Evolutionary conservation across 2,329 filamentous ascomycete genomes (phyloP), one percentile per base, ranked within the genome.

Genomic region (Aspergillus sp.): DNA sequence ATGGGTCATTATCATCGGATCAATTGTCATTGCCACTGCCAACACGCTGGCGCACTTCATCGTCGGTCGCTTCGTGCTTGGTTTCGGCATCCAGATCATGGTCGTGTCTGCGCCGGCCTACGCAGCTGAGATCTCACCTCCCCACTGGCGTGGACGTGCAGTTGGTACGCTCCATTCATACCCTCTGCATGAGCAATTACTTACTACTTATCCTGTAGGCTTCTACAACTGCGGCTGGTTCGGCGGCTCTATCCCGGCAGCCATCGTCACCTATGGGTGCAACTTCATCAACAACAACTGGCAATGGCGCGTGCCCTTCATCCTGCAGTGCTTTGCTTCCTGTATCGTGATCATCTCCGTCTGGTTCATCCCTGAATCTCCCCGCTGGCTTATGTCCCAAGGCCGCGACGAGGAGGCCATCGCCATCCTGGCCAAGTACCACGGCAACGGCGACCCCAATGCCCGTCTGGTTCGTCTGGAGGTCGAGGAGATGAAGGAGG

Each of bases 261-360:
- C 80, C 12, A 73, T 76, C 36, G 70, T 83, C 36, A 80, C 79
- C n/a, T 83, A 76, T 56, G 80, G 79, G 26, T 75, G 71, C 65
- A 77, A 72, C 45, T 63, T 77, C 61, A 80, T 83, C 55, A 52
- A 71, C 38, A 80, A 60, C 67, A 66, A 81, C 69, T 81, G 74
- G 65, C 73, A 78, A 5, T 88, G 86, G 85, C 76, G 85, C 2
- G 87, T 89, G 58, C 86, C 85, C 0, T 81, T 89, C 48, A 85
- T 85, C 0, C 86, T 87, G 67, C 86, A 89, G 65, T 87, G 87
- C 47, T 71, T 86, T 0, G 85, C 85, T 0, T 80, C 88, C 0
- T 57, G 87, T 2, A 55, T 83, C 1, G 77, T 89, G 1, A 74
- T 88, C 54, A 61, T 64, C 1, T 68, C 79, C 9, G 81, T 88